phyloP scores from a whole-genome alignment of 352 stramenopile genomes.

The Lagenidium giganteum region DNA sequence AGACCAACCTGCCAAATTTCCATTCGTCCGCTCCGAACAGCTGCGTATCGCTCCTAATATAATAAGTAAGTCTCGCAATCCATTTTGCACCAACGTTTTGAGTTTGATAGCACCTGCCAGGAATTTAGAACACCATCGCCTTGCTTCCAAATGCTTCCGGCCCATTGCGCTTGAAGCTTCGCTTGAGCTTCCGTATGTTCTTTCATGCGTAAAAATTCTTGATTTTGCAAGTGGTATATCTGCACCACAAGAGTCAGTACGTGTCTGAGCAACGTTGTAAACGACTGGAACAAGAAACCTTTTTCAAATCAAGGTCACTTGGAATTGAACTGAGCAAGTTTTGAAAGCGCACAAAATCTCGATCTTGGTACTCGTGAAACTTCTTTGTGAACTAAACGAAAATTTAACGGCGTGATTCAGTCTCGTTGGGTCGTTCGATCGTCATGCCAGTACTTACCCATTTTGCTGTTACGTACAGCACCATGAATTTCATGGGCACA shows the following conservation, averaged over 20 bases:
- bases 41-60: constrained; percentile 24
- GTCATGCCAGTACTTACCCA: constrained; percentile 9
- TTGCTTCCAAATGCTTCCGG: constrained; percentile 23
- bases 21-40: constrained; percentile 22
- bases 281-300: background rate
- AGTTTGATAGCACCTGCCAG: constrained; percentile 19
- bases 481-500: constrained; percentile 20
- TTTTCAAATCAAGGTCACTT: constrained; percentile 27
- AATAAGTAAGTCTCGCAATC: background rate
- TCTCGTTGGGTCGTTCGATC: background rate
- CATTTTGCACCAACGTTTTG: no score
- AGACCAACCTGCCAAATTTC: constrained; percentile 28
- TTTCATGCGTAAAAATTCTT: constrained; percentile 22
- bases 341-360: constrained; percentile 20
- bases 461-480: constrained; percentile 22
- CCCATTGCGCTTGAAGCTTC: constrained; percentile 29
- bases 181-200: constrained; percentile 26
- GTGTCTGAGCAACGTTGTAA: background rate
- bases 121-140: constrained; percentile 17
- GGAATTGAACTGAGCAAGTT: constrained; percentile 31
- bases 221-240: constrained; percentile 28
- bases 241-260: constrained; percentile 3
- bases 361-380: constrained; percentile 25
- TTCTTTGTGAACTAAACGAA: constrained; percentile 24
- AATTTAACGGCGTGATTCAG: background rate